These are phyloP conservation scores for Pyricularia sp. DNA, from an alignment of 2,329 filamentous ascomycete species.

Conservation along the genomic window DNA sequence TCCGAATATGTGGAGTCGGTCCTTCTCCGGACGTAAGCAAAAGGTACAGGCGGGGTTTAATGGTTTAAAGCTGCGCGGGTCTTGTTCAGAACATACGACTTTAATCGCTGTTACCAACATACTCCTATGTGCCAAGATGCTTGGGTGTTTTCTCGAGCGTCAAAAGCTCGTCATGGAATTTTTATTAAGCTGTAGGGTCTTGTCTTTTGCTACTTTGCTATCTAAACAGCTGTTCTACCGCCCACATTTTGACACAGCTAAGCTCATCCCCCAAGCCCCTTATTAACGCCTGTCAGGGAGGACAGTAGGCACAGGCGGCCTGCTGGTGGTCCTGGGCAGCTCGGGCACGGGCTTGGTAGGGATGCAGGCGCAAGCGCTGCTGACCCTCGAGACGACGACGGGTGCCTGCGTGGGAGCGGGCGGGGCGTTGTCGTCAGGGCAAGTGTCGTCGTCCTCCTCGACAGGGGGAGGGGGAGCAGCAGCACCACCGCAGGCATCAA, in stretches of 20 bases:
- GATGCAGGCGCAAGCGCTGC: constrained; percentile 20
- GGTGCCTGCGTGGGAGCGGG: not conserved
- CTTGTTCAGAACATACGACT: too few relatives aligned
- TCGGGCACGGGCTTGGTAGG: constrained; percentile 11
- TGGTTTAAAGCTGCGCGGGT: too few relatives aligned
- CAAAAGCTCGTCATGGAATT: not conserved
- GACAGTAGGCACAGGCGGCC: constrained; percentile 1
- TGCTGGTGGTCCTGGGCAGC: constrained; percentile 2
- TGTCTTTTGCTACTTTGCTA: not conserved
- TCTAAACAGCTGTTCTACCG: not conserved
- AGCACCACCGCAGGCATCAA: not conserved
- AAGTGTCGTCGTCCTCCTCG: not conserved
- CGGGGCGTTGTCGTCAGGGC: not conserved
- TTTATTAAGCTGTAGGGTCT: not conserved
- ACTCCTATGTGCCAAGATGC: too few relatives aligned
- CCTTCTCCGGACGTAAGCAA: too few relatives aligned
- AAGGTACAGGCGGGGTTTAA: too few relatives aligned
- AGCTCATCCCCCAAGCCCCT: not conserved
- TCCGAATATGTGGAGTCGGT: too few relatives aligned
- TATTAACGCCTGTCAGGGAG: not conserved
- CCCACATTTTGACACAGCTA: not conserved
- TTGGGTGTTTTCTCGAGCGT: too few relatives aligned
- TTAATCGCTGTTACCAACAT: too few relatives aligned
- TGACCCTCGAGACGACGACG: constrained; percentile 12
- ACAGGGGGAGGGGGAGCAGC: not conserved